Base-by-base conservation (phyloP, 2,329 filamentous ascomycete species). In the Graphilbum ipis-grandicollis region DNA sequence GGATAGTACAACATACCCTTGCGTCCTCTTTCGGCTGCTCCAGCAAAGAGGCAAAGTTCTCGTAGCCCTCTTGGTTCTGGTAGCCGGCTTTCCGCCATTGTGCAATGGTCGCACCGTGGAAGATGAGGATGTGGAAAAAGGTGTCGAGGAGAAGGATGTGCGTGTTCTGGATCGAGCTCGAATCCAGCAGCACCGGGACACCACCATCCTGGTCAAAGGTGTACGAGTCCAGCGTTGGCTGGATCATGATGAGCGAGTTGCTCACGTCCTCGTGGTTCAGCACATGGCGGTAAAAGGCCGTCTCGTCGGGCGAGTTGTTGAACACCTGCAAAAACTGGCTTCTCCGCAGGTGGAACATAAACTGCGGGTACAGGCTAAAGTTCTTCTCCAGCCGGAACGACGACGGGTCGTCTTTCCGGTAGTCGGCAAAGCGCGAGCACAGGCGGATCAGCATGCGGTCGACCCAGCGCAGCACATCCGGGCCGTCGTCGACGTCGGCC, bases 121-220 rank as follows among this genome's bases (percentile, higher is more conserved):
- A 98, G 49, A 98, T 98, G 38, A 98, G 73, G 43, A 98, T 98
- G 56, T 98, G 90, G 71, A 98, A 98, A 66, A 98, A 98, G 0
- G 90, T 96, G 51, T 98, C 90, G 38, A 98, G 76, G 10, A 98
- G 74, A 35, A 98, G 70, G 42, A 96, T 82, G 41, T 93, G 92
- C 18, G 86, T 82, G 9, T 85, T 79, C 53, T 96, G 88, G 48
- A 98, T 98, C 6, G 85, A 94, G 26, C 85, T 86, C 13, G 88
- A 96, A 56, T 98, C 90, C 26, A 98, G 71, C 19, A 98, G 65
- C n/a, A 98, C 90, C 2, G 90, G 88, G 45, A 86, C 75, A 33
- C 83, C 79, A 19, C 86, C 86, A 42, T 96, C 88, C 50, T 93
- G 84, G 47, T 96, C 88, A 52, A 98, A 86, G 2, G 85, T 93